Evolutionary conservation across 306 rosid species (phyloP).

Genomic region (Prunus salicina): DNA sequence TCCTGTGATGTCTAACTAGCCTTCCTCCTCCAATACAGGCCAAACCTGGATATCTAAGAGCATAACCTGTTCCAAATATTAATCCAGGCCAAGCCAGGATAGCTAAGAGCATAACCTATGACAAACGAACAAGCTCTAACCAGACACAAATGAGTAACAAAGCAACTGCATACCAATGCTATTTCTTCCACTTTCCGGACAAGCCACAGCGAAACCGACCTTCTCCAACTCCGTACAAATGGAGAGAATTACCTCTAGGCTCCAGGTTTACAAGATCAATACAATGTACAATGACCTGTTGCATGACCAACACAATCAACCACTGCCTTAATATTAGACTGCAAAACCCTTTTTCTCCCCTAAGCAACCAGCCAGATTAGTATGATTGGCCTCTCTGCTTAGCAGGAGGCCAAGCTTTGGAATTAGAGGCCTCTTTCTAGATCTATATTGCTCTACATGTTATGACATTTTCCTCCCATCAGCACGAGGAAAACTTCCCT

Average conservation of each 20-base stretch:
- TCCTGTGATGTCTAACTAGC: no score
- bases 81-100: neutral
- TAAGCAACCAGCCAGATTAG: neutral
- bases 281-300: neutral
- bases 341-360: neutral
- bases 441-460: neutral
- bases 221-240: neutral
- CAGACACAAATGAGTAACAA: neutral
- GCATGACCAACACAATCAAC: neutral
- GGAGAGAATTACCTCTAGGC: neutral
- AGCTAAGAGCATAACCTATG: neutral
- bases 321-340: neutral
- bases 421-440: neutral
- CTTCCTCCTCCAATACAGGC: no score
- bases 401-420: neutral
- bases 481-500: no score
- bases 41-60: neutral
- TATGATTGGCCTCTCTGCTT: neutral
- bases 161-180: neutral
- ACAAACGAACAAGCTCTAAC: neutral
- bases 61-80: neutral
- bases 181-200: neutral
- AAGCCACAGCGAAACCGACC: neutral
- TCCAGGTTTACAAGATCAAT: neutral
- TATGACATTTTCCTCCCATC: neutral